These are phyloP conservation scores for Phaffia tasmanica DNA, from an alignment of 768 basidiomycete genomes.

Conservation along the genomic window DNA sequence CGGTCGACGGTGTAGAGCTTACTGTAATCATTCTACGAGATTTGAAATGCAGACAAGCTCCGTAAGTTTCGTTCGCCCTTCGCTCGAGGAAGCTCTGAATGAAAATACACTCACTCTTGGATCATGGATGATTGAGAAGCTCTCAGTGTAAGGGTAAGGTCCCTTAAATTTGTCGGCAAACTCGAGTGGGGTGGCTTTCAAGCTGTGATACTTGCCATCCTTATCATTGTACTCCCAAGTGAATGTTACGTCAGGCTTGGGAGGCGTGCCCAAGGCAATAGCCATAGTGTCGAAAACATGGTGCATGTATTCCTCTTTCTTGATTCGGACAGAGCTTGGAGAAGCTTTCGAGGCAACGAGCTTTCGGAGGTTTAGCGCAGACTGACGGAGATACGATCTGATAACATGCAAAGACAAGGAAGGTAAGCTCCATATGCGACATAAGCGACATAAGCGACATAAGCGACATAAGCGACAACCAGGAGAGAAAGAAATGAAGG, in stretches of 20 bases:
- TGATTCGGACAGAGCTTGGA: constrained; percentile 9
- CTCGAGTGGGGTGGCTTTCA: constrained; percentile 70
- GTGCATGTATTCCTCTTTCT: constrained; percentile 11
- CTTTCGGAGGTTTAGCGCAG: constrained; percentile 66
- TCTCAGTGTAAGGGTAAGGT: constrained; percentile 49
- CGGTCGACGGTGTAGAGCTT: constrained; percentile 84
- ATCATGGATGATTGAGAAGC: constrained; percentile 89
- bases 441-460: neutral
- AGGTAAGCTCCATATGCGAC: neutral
- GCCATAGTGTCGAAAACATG: constrained; percentile 1
- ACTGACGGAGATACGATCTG: constrained; percentile 60
- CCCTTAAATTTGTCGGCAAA: constrained; percentile 50
- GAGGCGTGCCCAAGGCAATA: constrained; percentile 71
- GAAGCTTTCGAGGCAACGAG: constrained; percentile 49
- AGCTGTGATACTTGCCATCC: constrained; percentile 59
- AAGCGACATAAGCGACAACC: too few species aligned
- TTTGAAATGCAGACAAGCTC: too few species aligned
- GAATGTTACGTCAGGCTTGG: constrained; percentile 55
- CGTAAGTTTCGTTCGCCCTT: too few species aligned
- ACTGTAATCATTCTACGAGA: constrained; percentile 50
- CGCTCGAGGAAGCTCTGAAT: too few species aligned
- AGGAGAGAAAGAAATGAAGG: neutral
- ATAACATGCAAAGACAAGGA: neutral
- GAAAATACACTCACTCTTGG: constrained; percentile 45
- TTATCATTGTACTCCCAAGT: constrained; percentile 82